phyloP scores from a whole-genome alignment of 2,329 filamentous ascomycete species.

The Pseudogymnoascus sp. region DNA sequence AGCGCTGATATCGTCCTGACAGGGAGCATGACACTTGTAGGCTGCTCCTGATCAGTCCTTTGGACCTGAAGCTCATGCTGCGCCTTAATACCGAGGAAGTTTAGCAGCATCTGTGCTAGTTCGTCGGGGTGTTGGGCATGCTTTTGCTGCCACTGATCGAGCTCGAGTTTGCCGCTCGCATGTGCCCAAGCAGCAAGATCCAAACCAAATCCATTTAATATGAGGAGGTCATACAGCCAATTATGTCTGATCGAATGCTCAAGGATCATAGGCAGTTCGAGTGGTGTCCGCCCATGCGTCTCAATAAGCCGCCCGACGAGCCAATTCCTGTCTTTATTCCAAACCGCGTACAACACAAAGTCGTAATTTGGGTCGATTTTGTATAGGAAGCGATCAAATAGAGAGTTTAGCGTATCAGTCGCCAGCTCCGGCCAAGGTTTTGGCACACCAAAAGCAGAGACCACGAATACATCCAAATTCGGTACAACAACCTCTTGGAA shows the following conservation, averaged over 20 bases:
- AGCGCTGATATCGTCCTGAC: conserved; percentile 80
- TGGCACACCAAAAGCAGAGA: conserved; percentile 69
- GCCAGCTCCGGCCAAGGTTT: conserved; percentile 72
- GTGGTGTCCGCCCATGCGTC: conserved; percentile 62
- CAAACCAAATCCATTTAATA: conserved; percentile 68
- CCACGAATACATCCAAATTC: conserved; percentile 71
- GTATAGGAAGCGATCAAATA: conserved; percentile 77
- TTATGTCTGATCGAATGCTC: conserved; percentile 74
- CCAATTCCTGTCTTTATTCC: conserved; percentile 85
- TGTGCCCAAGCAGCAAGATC: conserved; percentile 84
- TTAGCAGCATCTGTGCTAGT: conserved; percentile 64
- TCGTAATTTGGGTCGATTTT: conserved; percentile 72
- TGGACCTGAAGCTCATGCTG: conserved; percentile 72
- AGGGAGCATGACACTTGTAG: conserved; percentile 66
- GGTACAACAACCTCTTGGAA: conserved; percentile 63
- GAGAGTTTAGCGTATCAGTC: conserved; percentile 64
- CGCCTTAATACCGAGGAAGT: conserved; percentile 79
- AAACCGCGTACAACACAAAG: conserved; percentile 85
- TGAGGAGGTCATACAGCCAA: conserved; percentile 70
- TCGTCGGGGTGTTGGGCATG: conserved; percentile 60
- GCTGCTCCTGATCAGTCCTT: conserved; percentile 56
- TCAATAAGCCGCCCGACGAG: conserved; percentile 74
- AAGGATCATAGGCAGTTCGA: conserved; percentile 61
- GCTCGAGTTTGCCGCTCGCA: conserved; percentile 69
- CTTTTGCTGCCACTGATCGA: conserved; percentile 72